Evolutionary conservation across 768 basidiomycete genomes (phyloP).

Genomic region (Leucocoprinus sp.): DNA sequence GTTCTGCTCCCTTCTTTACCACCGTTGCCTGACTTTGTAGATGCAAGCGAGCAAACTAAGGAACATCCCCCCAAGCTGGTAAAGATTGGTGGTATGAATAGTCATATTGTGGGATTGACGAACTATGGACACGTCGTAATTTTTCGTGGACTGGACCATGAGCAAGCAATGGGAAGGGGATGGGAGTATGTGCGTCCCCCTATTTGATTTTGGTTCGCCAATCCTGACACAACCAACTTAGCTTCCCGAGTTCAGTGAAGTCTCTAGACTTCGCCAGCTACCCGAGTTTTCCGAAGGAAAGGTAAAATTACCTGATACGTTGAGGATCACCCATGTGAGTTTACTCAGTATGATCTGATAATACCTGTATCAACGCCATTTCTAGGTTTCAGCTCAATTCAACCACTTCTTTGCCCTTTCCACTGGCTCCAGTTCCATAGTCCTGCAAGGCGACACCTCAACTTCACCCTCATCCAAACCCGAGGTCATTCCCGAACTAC

Average conservation of each 20-base stretch:
- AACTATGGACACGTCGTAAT: slow-evolving; percentile 71
- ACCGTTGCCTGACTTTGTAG: slow-evolving; percentile 41
- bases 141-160: slow-evolving; percentile 39
- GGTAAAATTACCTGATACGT: slow-evolving; percentile 31
- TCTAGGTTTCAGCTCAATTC: slow-evolving; percentile 79
- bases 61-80: slow-evolving; percentile 42
- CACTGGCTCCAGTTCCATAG: slow-evolving; percentile 58
- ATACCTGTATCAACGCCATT: slow-evolving; percentile 8
- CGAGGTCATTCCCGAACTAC: slow-evolving; percentile 63
- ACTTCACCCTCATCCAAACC: slow-evolving; percentile 38
- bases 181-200: slow-evolving; percentile 65
- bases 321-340: slow-evolving; percentile 74
- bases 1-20: slow-evolving; percentile 53
- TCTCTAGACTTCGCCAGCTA: slow-evolving; percentile 38
- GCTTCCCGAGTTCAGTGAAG: slow-evolving; percentile 71
- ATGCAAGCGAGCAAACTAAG: slow-evolving; percentile 16
- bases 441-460: slow-evolving; percentile 59
- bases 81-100: slow-evolving; percentile 75
- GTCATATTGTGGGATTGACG: slow-evolving; percentile 71
- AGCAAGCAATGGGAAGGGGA: slow-evolving; percentile 23
- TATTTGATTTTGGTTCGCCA: neutral
- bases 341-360: neutral
- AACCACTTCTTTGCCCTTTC: slow-evolving; percentile 77
- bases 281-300: slow-evolving; percentile 32
- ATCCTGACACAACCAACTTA: slow-evolving; percentile 20